Conservation (phyloP, 2,329 filamentous ascomycete genomes). For the Pseudocercospora pini-densiflorae region DNA sequence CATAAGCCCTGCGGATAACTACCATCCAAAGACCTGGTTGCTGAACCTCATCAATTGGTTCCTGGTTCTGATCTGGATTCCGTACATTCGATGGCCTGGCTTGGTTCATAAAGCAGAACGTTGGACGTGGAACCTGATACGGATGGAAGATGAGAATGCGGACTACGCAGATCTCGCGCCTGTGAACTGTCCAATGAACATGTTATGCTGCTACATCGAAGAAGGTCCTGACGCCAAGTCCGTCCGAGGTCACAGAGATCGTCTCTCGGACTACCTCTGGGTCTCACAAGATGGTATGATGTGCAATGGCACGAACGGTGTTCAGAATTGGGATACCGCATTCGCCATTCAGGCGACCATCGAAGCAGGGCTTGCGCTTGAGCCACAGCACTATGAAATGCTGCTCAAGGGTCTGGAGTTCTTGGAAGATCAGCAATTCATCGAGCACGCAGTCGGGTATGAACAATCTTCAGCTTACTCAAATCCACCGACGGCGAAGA, state of each 20-base stretch:
- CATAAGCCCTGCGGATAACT: conserved; percentile 81
- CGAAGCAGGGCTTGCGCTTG: conserved; percentile 76
- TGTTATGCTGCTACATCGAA: conserved; percentile 80
- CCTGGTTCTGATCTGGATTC: conserved; percentile 78
- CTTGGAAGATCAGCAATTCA: conserved; percentile 88
- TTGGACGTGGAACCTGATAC: conserved; percentile 80
- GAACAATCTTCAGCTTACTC: conserved; percentile 60
- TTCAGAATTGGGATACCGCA: conserved; percentile 95
- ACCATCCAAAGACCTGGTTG: conserved; percentile 87
- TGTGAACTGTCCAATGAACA: conserved; percentile 89
- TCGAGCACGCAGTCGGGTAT: conserved; percentile 78
- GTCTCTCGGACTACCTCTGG: conserved; percentile 87
- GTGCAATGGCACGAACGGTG: conserved; percentile 95
- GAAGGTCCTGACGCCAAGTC: conserved; percentile 76
- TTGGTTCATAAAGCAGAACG: conserved; percentile 75
- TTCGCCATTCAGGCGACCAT: conserved; percentile 84
- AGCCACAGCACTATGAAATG: conserved; percentile 81
- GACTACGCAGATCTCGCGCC: conserved; percentile 85
- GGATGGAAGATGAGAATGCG: conserved; percentile 93
- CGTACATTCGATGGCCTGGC: conserved; percentile 70
- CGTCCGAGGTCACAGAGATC: conserved; percentile 77
- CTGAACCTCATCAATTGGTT: conserved; percentile 79
- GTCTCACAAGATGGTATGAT: conserved; percentile 91
- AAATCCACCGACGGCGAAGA: conserved; percentile 39
- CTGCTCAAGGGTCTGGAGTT: conserved; percentile 81